These are phyloP conservation scores for Pseudogymnoascus pannorum DNA, from an alignment of 2,329 filamentous ascomycete species.

Conservation along the genomic window DNA sequence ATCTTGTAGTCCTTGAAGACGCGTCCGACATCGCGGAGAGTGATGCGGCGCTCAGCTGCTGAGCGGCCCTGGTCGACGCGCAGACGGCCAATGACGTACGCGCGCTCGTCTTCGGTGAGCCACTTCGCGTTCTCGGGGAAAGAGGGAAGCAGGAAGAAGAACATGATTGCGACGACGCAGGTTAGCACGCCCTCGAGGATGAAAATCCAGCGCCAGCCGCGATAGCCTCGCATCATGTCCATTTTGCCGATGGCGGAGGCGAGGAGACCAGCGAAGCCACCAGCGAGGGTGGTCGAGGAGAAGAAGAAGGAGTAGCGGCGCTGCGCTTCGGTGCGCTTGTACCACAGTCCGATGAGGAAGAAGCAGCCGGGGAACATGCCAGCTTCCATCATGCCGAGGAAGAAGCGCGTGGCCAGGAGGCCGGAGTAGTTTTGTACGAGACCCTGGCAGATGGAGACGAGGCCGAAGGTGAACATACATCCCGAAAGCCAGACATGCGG, in stretches of 20 bases:
- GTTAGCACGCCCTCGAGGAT: conserved; percentile 67
- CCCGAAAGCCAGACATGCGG: conserved; percentile 66
- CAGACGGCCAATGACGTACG: conserved; percentile 59
- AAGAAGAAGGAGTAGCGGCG: conserved; percentile 94
- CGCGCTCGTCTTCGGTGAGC: conserved; percentile 62
- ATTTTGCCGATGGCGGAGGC: conserved; percentile 87
- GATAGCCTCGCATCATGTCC: conserved; percentile 60
- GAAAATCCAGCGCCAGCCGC: conserved; percentile 77
- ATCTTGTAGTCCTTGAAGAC: conserved; percentile 71
- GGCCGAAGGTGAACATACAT: conserved; percentile 59
- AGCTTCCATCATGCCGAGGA: conserved; percentile 70
- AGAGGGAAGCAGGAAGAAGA: conserved; percentile 63
- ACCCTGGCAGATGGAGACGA: conserved; percentile 29
- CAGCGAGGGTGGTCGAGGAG: conserved; percentile 68
- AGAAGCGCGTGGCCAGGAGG: conserved; percentile 73
- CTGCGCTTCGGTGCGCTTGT: conserved; percentile 78
- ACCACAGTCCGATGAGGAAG: conserved; percentile 83
- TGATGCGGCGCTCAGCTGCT: conserved; percentile 55
- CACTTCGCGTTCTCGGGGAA: conserved; percentile 71
- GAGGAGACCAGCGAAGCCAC: conserved; percentile 79
- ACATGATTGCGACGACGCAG: conserved; percentile 50
- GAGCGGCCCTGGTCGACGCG: conserved; percentile 61
- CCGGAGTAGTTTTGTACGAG: conserved; percentile 59
- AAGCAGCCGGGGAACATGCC: conserved; percentile 71
- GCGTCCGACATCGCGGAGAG: conserved; percentile 39